Percentiles rank a stretch among this genome's conserved stretches.
phyloP scores from a whole-genome alignment of 371 early-diverging fungal genomes.

The Rhizopus arrhizus region DNA sequence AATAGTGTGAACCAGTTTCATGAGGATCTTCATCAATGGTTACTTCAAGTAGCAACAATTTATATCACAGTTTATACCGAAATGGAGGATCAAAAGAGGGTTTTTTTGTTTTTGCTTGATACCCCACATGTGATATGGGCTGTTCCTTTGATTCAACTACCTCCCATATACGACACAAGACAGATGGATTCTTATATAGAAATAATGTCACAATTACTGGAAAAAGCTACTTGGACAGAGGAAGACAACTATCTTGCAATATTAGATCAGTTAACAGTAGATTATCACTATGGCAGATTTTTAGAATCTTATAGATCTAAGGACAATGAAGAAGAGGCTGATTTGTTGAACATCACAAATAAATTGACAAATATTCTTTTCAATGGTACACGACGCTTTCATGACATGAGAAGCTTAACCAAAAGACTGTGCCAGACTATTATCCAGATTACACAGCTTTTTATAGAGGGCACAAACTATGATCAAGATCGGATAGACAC shows the following conservation, averaged over 20 bases:
- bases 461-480: slow-evolving; percentile 12
- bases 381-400: slow-evolving; percentile 25
- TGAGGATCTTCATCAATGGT: slow-evolving; percentile 22
- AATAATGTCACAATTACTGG: slow-evolving; percentile 24
- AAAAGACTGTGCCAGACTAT: slow-evolving; percentile 51
- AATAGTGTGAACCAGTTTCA: neutral
- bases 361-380: slow-evolving; percentile 32
- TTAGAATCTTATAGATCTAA: slow-evolving; percentile 2
- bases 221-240: slow-evolving; percentile 35
- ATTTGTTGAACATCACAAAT: slow-evolving; percentile 12
- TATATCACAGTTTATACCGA: slow-evolving; percentile 13
- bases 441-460: slow-evolving; percentile 42
- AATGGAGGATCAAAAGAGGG: slow-evolving; percentile 4
- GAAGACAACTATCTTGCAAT: slow-evolving; percentile 66
- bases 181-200: slow-evolving; percentile 32
- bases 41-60: slow-evolving; percentile 9
- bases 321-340: slow-evolving; percentile 23
- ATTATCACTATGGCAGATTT: slow-evolving; percentile 22
- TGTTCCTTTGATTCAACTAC: slow-evolving; percentile 55
- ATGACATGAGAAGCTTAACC: slow-evolving; percentile 21
- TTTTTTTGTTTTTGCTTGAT: slow-evolving; percentile 56
- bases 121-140: slow-evolving; percentile 59
- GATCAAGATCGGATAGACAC: slow-evolving; percentile 29
- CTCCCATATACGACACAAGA: slow-evolving; percentile 3
- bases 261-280: slow-evolving; percentile 65